A percentile compares a stretch with the other conserved stretches of the same genome.
Conservation (phyloP, 805 yeast genomes). For the Ogataea trehalophila region DNA sequence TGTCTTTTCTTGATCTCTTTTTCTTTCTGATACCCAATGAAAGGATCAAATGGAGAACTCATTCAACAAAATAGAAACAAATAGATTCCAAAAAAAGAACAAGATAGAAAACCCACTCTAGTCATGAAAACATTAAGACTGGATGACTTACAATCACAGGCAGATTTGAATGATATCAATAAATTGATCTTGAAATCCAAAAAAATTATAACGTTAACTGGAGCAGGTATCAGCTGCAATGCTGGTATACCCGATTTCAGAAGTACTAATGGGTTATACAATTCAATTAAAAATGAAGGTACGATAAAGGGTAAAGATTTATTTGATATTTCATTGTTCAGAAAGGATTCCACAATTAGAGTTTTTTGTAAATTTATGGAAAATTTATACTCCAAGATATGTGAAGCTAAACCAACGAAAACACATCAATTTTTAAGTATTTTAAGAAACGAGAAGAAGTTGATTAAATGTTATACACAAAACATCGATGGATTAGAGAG, state of each 20-base stretch:
- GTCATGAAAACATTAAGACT: slow-evolving; percentile 21
- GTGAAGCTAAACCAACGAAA: slow-evolving; percentile 70
- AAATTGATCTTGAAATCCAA: slow-evolving; percentile 41
- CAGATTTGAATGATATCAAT: slow-evolving; percentile 31
- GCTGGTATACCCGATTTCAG: slow-evolving; percentile 98
- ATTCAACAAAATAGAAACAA: no score
- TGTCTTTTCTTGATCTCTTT: neutral
- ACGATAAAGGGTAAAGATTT: slow-evolving; percentile 78
- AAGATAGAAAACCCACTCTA: no score
- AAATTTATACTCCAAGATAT: slow-evolving; percentile 58
- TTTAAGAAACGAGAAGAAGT: slow-evolving; percentile 56
- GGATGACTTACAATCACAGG: slow-evolving; percentile 10
- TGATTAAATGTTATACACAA: slow-evolving; percentile 87
- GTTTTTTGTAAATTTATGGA: slow-evolving; percentile 92
- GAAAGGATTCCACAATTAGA: slow-evolving; percentile 58
- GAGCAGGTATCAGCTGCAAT: slow-evolving; percentile 95
- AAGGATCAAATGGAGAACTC: no score
- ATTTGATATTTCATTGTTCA: slow-evolving; percentile 80
- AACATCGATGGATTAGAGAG: slow-evolving; percentile 88
- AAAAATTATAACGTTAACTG: slow-evolving; percentile 70
- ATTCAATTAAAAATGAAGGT: slow-evolving; percentile 52
- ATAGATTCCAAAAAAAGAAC: neutral
- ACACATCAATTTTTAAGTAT: slow-evolving; percentile 73
- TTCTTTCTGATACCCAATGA: no score
- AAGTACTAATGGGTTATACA: slow-evolving; percentile 77